Conservation (phyloP, 495 filamentous ascomycete species). For the Tricharina praecox region DNA sequence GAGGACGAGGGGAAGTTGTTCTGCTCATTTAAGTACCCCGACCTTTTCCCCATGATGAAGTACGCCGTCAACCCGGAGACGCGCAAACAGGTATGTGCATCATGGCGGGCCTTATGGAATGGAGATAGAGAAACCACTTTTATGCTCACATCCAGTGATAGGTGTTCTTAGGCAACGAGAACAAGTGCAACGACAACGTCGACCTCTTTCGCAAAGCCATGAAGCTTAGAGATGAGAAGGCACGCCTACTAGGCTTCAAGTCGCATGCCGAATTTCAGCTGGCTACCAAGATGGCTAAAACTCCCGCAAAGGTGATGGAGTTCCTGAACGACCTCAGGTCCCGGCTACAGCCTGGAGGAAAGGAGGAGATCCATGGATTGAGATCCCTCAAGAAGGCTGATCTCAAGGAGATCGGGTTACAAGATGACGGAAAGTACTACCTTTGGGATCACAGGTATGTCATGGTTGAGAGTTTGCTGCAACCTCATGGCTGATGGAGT, state of each 20-base stretch:
- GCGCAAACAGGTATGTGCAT: conserved; percentile 27
- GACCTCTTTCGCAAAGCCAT: conserved; percentile 76
- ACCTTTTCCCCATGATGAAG: conserved; percentile 44
- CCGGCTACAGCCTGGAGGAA: conserved; percentile 58
- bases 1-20: conserved; percentile 46
- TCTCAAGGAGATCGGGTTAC: conserved; percentile 38
- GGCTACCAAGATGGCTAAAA: conserved; percentile 97
- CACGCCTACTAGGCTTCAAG: conserved; percentile 75
- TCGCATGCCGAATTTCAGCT: conserved; percentile 84
- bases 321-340: conserved; percentile 69
- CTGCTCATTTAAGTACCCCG: conserved; percentile 44
- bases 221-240: conserved; percentile 77
- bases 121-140: no score
- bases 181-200: conserved; percentile 75
- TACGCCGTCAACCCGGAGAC: conserved; percentile 40
- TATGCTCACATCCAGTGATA: background rate
- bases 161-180: conserved; percentile 46
- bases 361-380: conserved; percentile 55
- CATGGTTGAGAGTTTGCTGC: no score
- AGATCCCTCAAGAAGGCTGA: conserved; percentile 69
- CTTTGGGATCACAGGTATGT: conserved; percentile 58
- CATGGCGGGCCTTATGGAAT: no score
- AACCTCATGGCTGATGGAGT: conserved; percentile 19
- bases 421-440: conserved; percentile 60
- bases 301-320: conserved; percentile 61